These are phyloP conservation scores for Xenoacremonium recifei DNA, from an alignment of 2,329 filamentous ascomycete species.

Conservation along the genomic window DNA sequence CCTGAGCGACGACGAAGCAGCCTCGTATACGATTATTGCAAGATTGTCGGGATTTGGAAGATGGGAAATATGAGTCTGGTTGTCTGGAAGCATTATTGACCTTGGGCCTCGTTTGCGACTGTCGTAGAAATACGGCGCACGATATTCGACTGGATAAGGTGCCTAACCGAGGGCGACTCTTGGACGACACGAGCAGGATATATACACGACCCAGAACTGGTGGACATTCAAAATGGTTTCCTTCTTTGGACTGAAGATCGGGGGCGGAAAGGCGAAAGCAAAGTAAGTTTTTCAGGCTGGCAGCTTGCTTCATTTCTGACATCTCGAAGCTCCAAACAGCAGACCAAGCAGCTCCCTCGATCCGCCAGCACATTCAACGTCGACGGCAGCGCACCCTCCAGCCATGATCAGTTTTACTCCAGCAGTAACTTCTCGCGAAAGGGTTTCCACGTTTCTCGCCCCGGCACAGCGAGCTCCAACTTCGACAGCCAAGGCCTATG, in stretches of 20 bases:
- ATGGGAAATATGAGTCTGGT: too few species aligned
- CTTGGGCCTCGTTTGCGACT: too few species aligned
- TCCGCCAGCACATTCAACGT: conserved; percentile 4
- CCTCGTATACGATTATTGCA: too few species aligned
- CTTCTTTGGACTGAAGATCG: conserved; percentile 57
- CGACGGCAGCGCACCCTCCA: too few species aligned
- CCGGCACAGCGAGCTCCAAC: conserved; percentile 40
- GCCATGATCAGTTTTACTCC: conserved; percentile 31
- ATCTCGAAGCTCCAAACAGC: not conserved
- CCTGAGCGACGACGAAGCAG: too few species aligned
- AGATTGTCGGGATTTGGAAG: too few species aligned
- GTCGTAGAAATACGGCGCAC: too few species aligned
- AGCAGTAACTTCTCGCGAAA: conserved; percentile 34
- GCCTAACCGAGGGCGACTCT: too few species aligned
- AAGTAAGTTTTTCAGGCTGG: conserved; percentile 36
- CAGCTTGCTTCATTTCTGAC: conserved; percentile 8
- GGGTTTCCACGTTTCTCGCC: conserved; percentile 33
- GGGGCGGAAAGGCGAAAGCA: conserved; percentile 57
- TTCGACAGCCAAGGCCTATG: conserved; percentile 23
- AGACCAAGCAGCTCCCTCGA: conserved; percentile 1
- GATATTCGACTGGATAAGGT: too few species aligned
- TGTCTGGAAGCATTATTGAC: too few species aligned
- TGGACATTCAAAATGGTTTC: conserved; percentile 55
- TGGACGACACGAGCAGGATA: too few species aligned
- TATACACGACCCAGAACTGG: too few species aligned